Percentiles rank a stretch among this genome's conserved stretches.
Evolutionary conservation across 2,329 filamentous ascomycete species (phyloP).

Genomic region (Ascochyta lentis): DNA sequence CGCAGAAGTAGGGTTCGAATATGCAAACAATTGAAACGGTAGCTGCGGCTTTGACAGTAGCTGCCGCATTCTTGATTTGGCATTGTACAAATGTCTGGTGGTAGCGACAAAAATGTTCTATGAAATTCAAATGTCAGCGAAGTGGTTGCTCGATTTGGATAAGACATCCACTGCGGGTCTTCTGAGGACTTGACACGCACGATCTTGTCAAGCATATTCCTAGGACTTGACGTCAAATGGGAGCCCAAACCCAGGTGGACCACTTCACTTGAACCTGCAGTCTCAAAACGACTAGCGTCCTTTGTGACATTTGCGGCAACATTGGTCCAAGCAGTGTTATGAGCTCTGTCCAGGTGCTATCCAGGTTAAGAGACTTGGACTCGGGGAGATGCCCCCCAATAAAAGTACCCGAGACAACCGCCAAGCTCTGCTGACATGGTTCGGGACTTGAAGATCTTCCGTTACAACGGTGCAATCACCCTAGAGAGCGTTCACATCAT

Average conservation of each 20-base stretch:
- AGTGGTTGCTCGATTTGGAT: not conserved
- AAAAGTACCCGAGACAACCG: not conserved
- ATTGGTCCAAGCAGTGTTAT: not conserved
- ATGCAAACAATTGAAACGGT: not conserved
- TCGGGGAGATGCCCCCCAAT: no score
- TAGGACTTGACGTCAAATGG: not conserved
- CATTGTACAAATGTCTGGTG: not conserved
- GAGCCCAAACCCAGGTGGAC: not conserved
- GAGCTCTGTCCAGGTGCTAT: not conserved
- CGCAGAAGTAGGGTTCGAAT: not conserved
- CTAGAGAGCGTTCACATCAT: not conserved
- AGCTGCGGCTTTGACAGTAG: constrained; percentile 2
- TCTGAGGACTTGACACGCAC: not conserved
- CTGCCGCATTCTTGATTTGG: not conserved
- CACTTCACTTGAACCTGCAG: not conserved
- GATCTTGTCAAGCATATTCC: not conserved
- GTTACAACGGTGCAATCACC: not conserved
- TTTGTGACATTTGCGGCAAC: not conserved
- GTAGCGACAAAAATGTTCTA: not conserved
- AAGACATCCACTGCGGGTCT: not conserved
- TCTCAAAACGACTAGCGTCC: not conserved
- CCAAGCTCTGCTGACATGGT: not conserved
- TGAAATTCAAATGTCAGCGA: not conserved
- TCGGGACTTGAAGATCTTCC: not conserved
- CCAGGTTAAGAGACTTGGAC: not conserved